Evolutionary conservation across 2,329 filamentous ascomycete genomes (phyloP), one percentile per base, ranked within the genome.

Genomic region (Colletotrichum cordylinicola): DNA sequence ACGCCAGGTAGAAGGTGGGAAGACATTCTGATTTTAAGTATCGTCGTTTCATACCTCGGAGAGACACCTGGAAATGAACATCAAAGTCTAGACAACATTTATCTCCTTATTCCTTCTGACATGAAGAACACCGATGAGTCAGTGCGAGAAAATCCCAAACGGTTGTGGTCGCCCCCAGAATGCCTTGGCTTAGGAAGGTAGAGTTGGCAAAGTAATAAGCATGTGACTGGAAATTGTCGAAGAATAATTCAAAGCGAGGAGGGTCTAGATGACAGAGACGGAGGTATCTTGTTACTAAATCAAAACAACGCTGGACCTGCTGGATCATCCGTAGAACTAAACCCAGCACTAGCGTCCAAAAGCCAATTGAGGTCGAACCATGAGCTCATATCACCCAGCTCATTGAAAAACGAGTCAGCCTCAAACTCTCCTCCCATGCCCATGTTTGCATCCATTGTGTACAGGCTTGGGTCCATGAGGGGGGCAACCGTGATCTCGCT

Each of bases 331-430:
- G 29, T n/a, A 35, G 58, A 61, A 13, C 58, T 37, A 6, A 64
- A 29, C 9, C 62, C 37, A 33, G 62, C 62, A 15, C 62, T 35
- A 9, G 62, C 62, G 27, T 52, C 62, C 24, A 66, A 29, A 33
- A 79, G 76, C 79, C 79, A 81, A 67, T 80, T 74, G 16, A 81
- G 58, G 61, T 81, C 80, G 35, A 81, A 81, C 79, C 79, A 81
- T 9, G 78, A 73, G 48, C 78, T 78, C 78, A 80, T 75, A 60
- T 81, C 80, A 15, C 80, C 80, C 4, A 81, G 75, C 67, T 81
- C 79, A 13, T 65, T 79, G 21, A 78, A 80, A 61, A 81, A 81
- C 3, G 62, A 48, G 16, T 52, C 35, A 4, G 21, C 24, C 24
- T 66, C 62, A 31, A 52, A 66, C 8, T 66, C 62, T 16, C 37